Evolutionary conservation across 306 rosid species (phyloP).

Genomic region (Casuarina cunninghamiana): DNA sequence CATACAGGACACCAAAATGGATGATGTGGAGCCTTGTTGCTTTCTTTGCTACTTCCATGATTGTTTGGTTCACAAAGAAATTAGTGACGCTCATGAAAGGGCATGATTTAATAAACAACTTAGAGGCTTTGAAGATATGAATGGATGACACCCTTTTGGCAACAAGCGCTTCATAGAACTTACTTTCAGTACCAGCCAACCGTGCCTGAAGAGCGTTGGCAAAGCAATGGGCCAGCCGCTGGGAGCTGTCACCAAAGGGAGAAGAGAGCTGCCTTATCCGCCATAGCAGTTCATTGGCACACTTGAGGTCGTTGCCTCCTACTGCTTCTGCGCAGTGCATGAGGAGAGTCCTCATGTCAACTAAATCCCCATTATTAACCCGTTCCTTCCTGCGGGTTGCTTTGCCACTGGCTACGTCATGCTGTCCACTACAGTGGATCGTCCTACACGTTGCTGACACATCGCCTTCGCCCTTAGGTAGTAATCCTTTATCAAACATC

Average conservation of each 20-base stretch:
- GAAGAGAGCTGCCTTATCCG: conserved; percentile 70
- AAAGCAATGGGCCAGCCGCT: conserved; percentile 69
- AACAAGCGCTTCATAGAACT: conserved; percentile 7
- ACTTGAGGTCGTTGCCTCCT: conserved; percentile 54
- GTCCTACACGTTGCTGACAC: conserved; percentile 7
- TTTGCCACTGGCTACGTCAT: too few relatives aligned
- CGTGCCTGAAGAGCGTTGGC: conserved; percentile 64
- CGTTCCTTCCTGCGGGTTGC: conserved; percentile 26
- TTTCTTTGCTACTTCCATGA: conserved; percentile 36
- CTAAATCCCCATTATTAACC: conserved; percentile 17
- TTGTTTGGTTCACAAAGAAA: conserved; percentile 38
- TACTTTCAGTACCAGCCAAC: conserved; percentile 38
- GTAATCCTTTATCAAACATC: conserved; percentile 28
- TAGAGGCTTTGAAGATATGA: conserved; percentile 57
- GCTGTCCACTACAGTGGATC: neutral
- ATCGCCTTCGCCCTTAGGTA: neutral
- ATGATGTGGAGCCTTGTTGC: conserved; percentile 56
- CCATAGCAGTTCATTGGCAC: conserved; percentile 50
- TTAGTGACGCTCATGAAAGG: conserved; percentile 61
- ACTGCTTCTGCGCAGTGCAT: conserved; percentile 76
- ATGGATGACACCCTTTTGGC: conserved; percentile 32
- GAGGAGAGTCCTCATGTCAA: conserved; percentile 63
- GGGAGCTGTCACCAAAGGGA: conserved; percentile 57
- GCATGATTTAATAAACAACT: conserved; percentile 40
- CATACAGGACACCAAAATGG: conserved; percentile 72